These are phyloP conservation scores for Sclerotinia borealis DNA, from an alignment of 2,329 filamentous ascomycete genomes.

Conservation along the genomic window DNA sequence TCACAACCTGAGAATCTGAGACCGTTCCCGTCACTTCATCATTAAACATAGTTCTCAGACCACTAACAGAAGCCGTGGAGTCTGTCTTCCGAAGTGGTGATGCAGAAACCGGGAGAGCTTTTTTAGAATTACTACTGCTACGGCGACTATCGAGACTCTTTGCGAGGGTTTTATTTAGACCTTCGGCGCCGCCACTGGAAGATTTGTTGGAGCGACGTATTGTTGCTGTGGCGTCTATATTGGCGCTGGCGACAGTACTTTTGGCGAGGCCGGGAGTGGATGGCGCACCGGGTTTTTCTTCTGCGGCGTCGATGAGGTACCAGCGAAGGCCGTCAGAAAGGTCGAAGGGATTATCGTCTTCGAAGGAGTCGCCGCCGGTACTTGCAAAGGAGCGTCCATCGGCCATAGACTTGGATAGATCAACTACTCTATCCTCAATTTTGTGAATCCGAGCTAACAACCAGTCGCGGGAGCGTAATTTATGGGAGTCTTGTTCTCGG, in stretches of 20 bases:
- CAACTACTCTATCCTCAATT: constrained; percentile 88
- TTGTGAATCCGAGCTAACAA: constrained; percentile 90
- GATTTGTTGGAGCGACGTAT: constrained; percentile 42
- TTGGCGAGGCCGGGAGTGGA: constrained; percentile 90
- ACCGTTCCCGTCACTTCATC: background rate
- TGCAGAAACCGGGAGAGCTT: constrained; percentile 47
- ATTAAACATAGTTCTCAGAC: constrained; percentile 18
- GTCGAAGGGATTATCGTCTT: constrained; percentile 96
- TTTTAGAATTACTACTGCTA: constrained; percentile 80
- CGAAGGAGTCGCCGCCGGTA: constrained; percentile 50
- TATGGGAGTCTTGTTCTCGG: constrained; percentile 84
- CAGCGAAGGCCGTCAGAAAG: constrained; percentile 90
- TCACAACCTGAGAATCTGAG: background rate
- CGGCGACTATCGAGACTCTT: constrained; percentile 88
- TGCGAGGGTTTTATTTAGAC: constrained; percentile 70
- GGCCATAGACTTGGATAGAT: constrained; percentile 71
- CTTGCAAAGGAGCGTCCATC: constrained; percentile 44
- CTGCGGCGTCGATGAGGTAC: constrained; percentile 90
- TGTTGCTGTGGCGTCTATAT: constrained; percentile 78
- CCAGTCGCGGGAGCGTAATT: constrained; percentile 82
- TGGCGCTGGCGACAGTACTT: constrained; percentile 81
- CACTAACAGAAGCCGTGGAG: constrained; percentile 22
- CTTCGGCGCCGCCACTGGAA: constrained; percentile 54
- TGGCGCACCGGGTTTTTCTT: constrained; percentile 88
- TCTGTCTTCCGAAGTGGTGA: constrained; percentile 23